These are phyloP conservation scores for Gaultheria prostrata DNA, from an alignment of 148 eudicot species.

Conservation along the genomic window DNA sequence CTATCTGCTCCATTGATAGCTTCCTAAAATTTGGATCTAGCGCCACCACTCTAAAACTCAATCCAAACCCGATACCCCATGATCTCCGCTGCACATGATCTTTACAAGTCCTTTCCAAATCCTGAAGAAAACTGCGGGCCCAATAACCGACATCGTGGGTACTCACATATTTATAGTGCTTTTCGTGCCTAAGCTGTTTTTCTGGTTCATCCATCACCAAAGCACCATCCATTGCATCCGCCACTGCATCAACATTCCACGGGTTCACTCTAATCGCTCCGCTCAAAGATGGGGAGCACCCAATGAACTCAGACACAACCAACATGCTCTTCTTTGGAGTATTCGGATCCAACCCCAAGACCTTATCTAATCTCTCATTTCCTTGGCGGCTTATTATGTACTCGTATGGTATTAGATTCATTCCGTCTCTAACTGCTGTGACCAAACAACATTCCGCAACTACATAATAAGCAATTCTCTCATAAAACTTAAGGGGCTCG, in stretches of 20 bases:
- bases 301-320: conserved; percentile 52
- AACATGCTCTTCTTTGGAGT: conserved; percentile 45
- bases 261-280: conserved; percentile 52
- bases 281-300: conserved; percentile 50
- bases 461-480: conserved; percentile 42
- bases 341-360: conserved; percentile 24
- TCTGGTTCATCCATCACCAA: conserved; percentile 32
- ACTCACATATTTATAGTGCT: conserved; percentile 47
- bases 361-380: conserved; percentile 34
- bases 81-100: conserved; percentile 44
- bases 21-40: conserved; percentile 52
- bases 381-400: conserved; percentile 50
- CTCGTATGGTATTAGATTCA: conserved; percentile 53
- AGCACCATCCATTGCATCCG: conserved; percentile 46
- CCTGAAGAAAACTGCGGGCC: conserved; percentile 47
- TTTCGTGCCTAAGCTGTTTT: conserved; percentile 45
- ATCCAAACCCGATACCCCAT: conserved; percentile 51
- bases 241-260: conserved; percentile 51
- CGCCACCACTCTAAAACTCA: conserved; percentile 50
- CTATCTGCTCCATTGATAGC: conserved; percentile 48
- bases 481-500: conserved; percentile 32
- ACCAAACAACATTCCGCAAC: conserved; percentile 53
- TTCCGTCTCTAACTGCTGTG: conserved; percentile 55
- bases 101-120: conserved; percentile 45
- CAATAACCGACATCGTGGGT: conserved; percentile 49